Evolutionary conservation across 2,329 filamentous ascomycete species (phyloP).

Genomic region (Tolypocladium endophyticum): DNA sequence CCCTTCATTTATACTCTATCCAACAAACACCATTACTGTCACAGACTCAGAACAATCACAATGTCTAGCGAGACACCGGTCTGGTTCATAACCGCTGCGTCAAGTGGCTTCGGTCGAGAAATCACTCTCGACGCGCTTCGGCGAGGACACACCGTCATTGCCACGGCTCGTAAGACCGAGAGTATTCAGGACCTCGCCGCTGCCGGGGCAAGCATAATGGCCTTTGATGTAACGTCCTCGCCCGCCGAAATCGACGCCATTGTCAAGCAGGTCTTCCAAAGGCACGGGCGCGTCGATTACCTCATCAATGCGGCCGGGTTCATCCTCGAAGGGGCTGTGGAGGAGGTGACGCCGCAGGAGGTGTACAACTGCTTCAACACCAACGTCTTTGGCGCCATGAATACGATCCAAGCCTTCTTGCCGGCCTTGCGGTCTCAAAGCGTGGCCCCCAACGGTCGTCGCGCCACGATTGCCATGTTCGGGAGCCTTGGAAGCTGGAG

Average conservation of each 20-base stretch:
- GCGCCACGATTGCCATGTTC: conserved; percentile 29
- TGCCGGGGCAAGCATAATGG: conserved; percentile 29
- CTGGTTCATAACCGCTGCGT: conserved; percentile 44
- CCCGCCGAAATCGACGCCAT: conserved; percentile 23
- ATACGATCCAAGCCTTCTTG: conserved; percentile 35
- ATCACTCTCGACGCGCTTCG: conserved; percentile 32
- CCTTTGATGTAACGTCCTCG: conserved; percentile 35
- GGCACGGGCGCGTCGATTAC: conserved; percentile 31
- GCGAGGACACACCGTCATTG: conserved; percentile 38
- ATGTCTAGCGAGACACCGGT: conserved; percentile 7
- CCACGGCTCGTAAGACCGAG: conserved; percentile 32
- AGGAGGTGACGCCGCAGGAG: conserved; percentile 27
- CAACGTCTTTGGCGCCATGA: conserved; percentile 42
- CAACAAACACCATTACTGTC: too few relatives aligned
- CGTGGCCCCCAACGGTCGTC: conserved; percentile 11
- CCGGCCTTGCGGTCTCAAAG: conserved; percentile 32
- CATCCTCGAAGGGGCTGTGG: conserved; percentile 29
- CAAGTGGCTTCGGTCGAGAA: conserved; percentile 37
- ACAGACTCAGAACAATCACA: too few relatives aligned
- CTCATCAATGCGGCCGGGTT: conserved; percentile 38
- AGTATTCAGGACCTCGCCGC: conserved; percentile 29
- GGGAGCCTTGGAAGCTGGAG: conserved; percentile 35
- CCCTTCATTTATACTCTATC: too few relatives aligned
- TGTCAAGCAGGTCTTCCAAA: conserved; percentile 20
- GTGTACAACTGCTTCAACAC: conserved; percentile 32